phyloP scores from a whole-genome alignment of 208 protist genomes.

The Leishmania turanica region DNA sequence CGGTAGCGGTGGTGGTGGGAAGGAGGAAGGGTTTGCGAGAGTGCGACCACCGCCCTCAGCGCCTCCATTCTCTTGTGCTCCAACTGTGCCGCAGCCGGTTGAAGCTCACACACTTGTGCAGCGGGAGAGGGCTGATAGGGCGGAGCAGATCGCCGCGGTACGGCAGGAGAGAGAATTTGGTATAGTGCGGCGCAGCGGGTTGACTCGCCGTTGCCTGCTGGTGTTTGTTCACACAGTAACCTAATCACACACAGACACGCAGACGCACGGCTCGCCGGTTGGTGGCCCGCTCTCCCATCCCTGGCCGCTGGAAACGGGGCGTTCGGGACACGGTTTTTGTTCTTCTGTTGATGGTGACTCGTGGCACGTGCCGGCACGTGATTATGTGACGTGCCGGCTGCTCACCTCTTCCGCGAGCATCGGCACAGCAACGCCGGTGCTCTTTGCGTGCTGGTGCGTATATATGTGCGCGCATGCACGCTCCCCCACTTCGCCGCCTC shows the following conservation, averaged over 20 bases:
- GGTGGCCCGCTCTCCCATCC: background rate
- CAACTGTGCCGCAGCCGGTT: background rate
- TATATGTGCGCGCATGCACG: background rate
- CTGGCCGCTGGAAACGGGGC: too few relatives aligned
- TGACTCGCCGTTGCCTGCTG: background rate
- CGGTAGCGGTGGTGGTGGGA: background rate
- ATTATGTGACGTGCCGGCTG: background rate
- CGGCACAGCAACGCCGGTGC: background rate
- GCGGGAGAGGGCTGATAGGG: background rate
- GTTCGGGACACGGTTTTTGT: too few relatives aligned
- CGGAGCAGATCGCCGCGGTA: background rate
- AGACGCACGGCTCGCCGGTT: too few relatives aligned
- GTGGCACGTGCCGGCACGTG: background rate
- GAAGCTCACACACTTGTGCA: background rate
- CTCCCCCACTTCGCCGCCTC: too few relatives aligned
- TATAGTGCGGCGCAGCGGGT: background rate
- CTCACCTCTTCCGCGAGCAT: background rate
- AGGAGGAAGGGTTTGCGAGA: background rate
- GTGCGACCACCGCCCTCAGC: background rate
- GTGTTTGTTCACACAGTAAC: conserved; percentile 2
- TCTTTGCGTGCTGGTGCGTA: background rate
- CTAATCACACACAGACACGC: background rate
- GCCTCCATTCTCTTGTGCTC: background rate
- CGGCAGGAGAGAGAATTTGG: background rate
- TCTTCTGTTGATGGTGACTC: background rate